phyloP scores from a whole-genome alignment of 1,284 basidiomycete species.

The Cryptococcus maquisensis region DNA sequence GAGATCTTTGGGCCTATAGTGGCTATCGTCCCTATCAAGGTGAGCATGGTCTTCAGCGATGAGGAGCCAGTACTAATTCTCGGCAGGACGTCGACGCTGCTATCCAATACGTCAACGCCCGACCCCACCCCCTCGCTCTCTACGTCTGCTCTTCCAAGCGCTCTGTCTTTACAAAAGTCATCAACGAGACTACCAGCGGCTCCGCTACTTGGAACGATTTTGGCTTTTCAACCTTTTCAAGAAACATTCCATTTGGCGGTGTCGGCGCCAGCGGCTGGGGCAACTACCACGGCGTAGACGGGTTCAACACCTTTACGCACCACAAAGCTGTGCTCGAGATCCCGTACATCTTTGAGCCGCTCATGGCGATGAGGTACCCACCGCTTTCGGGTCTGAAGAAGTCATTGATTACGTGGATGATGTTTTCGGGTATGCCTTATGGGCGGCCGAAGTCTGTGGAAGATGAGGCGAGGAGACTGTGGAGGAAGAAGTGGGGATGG shows the following conservation, averaged over 20 bases:
- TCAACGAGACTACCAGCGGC: constrained; percentile 41
- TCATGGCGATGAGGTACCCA: constrained; percentile 42
- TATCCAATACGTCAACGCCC: constrained; percentile 62
- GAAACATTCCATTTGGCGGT: constrained; percentile 46
- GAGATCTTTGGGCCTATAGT: constrained; percentile 70
- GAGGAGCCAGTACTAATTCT: not conserved
- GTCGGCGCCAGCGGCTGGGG: constrained; percentile 48
- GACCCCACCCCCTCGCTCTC: constrained; percentile 42
- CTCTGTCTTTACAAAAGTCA: constrained; percentile 30
- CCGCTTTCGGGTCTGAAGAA: constrained; percentile 19
- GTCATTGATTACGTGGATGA: constrained; percentile 24
- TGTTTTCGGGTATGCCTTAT: constrained; percentile 25
- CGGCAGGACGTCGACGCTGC: constrained; percentile 62
- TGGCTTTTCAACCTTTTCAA: constrained; percentile 24
- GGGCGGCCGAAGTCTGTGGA: constrained; percentile 40
- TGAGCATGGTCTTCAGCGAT: constrained; percentile 7
- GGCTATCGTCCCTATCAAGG: constrained; percentile 68
- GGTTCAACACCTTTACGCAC: constrained; percentile 47
- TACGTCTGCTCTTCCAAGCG: constrained; percentile 44
- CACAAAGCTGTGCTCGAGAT: constrained; percentile 40
- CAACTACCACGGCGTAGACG: constrained; percentile 43
- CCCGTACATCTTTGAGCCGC: constrained; percentile 35
- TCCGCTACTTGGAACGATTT: constrained; percentile 48
- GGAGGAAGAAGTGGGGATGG: constrained; percentile 1
- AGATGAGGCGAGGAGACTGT: constrained; percentile 18